Base-by-base conservation (phyloP, 2,329 filamentous ascomycete genomes). In the Truncatella angustata region DNA sequence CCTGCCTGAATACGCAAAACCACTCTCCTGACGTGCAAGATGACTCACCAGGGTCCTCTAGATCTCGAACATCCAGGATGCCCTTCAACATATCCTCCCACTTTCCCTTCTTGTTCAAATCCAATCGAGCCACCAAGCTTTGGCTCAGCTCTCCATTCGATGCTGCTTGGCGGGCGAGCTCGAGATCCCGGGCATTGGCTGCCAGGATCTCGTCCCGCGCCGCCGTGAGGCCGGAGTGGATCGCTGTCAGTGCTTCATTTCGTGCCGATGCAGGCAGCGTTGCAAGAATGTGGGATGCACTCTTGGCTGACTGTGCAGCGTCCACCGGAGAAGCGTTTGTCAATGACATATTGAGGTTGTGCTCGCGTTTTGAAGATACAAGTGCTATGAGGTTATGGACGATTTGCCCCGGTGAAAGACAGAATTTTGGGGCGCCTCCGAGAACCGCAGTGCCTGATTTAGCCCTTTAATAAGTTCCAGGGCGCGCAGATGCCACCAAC, bases 41-140 rank as follows among this genome's bases (percentile, higher is more conserved):
- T 54, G 51, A 76, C 82, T 63, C 78, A 94, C 90, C 82, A 59
- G 94, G 94, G 73, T 99, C 94, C 45, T 88, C 82, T 24, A 99
- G 79, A 47, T 83, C 80, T 59, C 88, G 81, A 55, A 99, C 94
- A 71, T 96, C 91, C 54, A 95, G 73, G 55, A 99, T 95, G 23
- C 94, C 94, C 74, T 92, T 88, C 58, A 99, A 79, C 94, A 99
- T 97, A 66, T 97, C 94, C 65, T 97, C 92, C 78, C 88, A 99
- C 74, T 97, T 97, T 53, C 93, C 93, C 66, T 85, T 83, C 69
- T 89, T 88, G 45, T 84, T 85, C 45, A 99, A 77, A 70, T 99
- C 93, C 55, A 99, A 79, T 51, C 94, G 82, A 63, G 95, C 94
- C 28, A 97, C 82, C 21, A 97, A 80, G 64, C 90, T 94, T 63